phyloP scores from a whole-genome alignment of 2,329 filamentous ascomycete genomes.

The Diaporthe sp. region DNA sequence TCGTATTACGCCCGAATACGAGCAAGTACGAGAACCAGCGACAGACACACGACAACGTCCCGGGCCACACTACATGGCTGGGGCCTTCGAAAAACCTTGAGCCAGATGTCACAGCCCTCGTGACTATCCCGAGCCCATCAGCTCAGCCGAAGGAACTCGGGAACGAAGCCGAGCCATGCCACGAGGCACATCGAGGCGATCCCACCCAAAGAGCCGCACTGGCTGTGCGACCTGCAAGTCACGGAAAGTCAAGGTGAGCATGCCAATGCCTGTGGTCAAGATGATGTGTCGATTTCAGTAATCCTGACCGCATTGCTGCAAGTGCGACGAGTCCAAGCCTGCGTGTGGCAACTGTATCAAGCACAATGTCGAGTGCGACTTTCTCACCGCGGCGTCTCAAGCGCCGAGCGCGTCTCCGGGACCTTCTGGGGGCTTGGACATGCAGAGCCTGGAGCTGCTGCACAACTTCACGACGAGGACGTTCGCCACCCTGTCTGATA shows the following conservation, averaged over 20 bases:
- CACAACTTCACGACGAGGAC: slow-evolving; percentile 8
- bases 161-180: neutral
- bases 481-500: neutral
- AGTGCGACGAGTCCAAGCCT: slow-evolving; percentile 15
- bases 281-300: neutral
- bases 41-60: neutral
- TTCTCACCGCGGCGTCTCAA: neutral
- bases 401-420: neutral
- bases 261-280: accelerated
- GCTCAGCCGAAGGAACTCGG: neutral
- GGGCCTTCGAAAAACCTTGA: neutral
- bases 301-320: neutral
- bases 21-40: neutral
- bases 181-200: neutral
- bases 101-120: neutral
- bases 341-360: neutral
- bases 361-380: slow-evolving; percentile 15
- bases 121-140: neutral
- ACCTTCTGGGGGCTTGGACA: neutral
- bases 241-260: slow-evolving; percentile 5
- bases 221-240: slow-evolving; percentile 10
- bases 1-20: neutral
- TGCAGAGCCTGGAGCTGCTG: slow-evolving; percentile 8
- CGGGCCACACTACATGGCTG: neutral
- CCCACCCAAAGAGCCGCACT: slow-evolving; percentile 2